Base-by-base conservation (phyloP, 441 rosid species). In the Aleurites moluccanus region DNA sequence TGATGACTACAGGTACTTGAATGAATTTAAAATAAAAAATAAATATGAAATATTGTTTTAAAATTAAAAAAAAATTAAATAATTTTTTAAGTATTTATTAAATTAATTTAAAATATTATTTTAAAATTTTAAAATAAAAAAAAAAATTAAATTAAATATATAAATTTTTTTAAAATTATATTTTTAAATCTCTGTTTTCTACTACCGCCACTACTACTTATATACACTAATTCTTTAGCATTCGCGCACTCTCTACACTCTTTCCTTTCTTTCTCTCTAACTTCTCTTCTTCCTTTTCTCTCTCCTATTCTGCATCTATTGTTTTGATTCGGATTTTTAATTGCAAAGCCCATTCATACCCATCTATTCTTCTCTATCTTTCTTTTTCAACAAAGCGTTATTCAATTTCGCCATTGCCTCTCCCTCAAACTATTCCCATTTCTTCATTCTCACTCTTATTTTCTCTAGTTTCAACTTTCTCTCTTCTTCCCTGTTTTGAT, bases 231-330 rank as follows among this genome's bases (percentile, higher is more conserved):
- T 23, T 40, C 78, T 67, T 77, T 81, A 74, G 61, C 74, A 16
- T 70, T 33, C 65, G 15, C 8, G 61, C 33, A n/a, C 59, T 52
- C 56, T 15, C 7, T 52, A 8, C 0, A 13, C 61, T 18, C 67
- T 49, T 33, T 21, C n/a, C 75, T 72, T 23, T 72, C 67, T n/a
- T n/a, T 25, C 40, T 47, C 64, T 64, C 74, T 61, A 33, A 59
- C 57, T 56, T 61, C 16, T 1, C n/a, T n/a, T n/a, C n/a, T n/a
- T 15, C 6, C 15, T 75, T 85, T 60, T 73, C 88, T 87, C 89
- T 82, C 30, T 90, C 88, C 83, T 86, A 88, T 40, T 83, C 87
- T 87, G 92, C 91, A 87, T 62, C 85, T 81, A 85, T 87, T 87
- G 92, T 88, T 87, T 75, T 66, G 75, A 80, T 83, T 74, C 85